These are phyloP conservation scores for Colletotrichum truncatum DNA, from an alignment of 2,329 filamentous ascomycete species.

Conservation along the genomic window DNA sequence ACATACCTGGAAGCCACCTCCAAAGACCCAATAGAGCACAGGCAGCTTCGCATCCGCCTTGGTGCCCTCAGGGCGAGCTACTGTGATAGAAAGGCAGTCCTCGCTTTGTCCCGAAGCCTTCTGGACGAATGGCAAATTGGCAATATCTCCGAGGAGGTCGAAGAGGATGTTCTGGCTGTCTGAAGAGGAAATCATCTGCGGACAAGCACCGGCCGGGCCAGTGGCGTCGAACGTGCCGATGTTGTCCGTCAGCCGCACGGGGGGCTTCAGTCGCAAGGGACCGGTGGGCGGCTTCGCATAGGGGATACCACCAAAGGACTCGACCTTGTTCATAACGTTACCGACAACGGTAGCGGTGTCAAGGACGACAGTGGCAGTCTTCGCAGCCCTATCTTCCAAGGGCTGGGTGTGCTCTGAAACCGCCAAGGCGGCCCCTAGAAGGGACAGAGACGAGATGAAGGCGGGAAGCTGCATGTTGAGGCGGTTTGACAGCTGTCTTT, in stretches of 20 bases:
- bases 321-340: constrained; percentile 46
- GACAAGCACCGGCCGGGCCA: constrained; percentile 59
- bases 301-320: constrained; percentile 71
- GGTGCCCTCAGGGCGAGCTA: constrained; percentile 55
- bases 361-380: constrained; percentile 30
- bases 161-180: constrained; percentile 37
- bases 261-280: constrained; percentile 66
- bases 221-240: constrained; percentile 64
- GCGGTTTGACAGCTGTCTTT: neutral
- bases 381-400: constrained; percentile 17
- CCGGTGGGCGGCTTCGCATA: constrained; percentile 70
- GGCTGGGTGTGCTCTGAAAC: constrained; percentile 9
- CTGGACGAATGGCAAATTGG: constrained; percentile 56
- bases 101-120: constrained; percentile 52
- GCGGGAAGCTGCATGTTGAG: constrained; percentile 17
- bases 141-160: constrained; percentile 47
- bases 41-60: constrained; percentile 55
- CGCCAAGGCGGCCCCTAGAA: constrained; percentile 17
- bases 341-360: constrained; percentile 35
- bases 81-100: constrained; percentile 60
- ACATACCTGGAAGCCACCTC: constrained; percentile 55
- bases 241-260: constrained; percentile 57
- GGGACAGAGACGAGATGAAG: constrained; percentile 20
- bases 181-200: constrained; percentile 58
- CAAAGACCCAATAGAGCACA: constrained; percentile 67